Base-by-base conservation (phyloP, 257 asterid species). In the Ocimum tenuiflorum region DNA sequence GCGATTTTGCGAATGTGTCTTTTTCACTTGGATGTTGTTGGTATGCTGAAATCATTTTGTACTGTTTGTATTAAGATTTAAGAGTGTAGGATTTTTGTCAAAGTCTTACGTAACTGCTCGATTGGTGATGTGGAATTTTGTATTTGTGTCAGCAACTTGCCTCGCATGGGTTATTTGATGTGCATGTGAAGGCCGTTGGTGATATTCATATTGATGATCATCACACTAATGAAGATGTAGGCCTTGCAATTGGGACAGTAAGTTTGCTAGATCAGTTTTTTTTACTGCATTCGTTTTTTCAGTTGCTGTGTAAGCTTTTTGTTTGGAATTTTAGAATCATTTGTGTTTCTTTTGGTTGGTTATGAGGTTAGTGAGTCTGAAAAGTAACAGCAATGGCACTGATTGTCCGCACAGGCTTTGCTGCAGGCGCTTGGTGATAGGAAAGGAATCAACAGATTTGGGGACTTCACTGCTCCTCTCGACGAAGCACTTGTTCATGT, bases 381-480 rank as follows among this genome's bases (percentile, higher is more conserved):
- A 56, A n/a, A 31, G 3, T 17, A 33, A 12, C 63, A 19, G 38
- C 39, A 22, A 14, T 57, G 8, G 54, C 6, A 15, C 55, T 63
- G 56, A 27, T 41, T 54, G 17, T 68, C 63, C 42, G 5, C 79
- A 72, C 79, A 90, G 97, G 96, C 95, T 68, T 78, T 94, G 86
- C 69, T 86, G 81, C 86, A 86, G 76, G 95, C 97, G 39, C 97
- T 90, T 62, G 96, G 92, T 38, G 99, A 94, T 78, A 89, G 97
- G 68, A 94, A 81, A 70, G 99, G 99, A 77, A 90, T 90, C 67
- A 83, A 84, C 62, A 85, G 96, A 50, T 90, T 94, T 46, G 97
- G 99, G 68, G 94, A 90, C 82, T 94, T 94, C 80, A 83, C 99
- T n/a, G 96, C 96, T 66, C 97, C 97, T 43, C 96, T 94, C 27